These are phyloP conservation scores for Globisporangium uncinulatum DNA, from an alignment of 352 stramenopile genomes.

Conservation along the genomic window DNA sequence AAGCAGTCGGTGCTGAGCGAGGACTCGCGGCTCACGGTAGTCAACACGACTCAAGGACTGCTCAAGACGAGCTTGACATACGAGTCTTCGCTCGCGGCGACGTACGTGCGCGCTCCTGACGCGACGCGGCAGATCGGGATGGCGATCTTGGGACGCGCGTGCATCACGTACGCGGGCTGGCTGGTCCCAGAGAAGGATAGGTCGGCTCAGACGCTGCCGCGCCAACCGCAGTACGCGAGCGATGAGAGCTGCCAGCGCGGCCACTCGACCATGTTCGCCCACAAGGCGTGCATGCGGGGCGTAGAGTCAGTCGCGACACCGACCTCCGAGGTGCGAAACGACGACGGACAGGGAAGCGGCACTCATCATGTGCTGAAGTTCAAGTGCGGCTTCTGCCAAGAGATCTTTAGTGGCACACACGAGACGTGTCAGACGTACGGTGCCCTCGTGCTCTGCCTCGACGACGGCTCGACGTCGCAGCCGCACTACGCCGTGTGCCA, in stretches of 20 bases:
- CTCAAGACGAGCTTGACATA: conserved; percentile 25
- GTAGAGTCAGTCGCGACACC: conserved; percentile 32
- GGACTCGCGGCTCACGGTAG: conserved; percentile 29
- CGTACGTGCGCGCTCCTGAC: neutral
- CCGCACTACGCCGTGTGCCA: conserved; percentile 35
- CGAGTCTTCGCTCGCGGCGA: neutral
- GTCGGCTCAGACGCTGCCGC: neutral
- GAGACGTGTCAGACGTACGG: conserved; percentile 42
- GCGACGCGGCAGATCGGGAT: conserved; percentile 5
- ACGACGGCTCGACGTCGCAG: conserved; percentile 22
- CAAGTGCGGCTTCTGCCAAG: conserved; percentile 1
- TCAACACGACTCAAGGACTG: conserved; percentile 43
- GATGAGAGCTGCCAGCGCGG: conserved; percentile 41
- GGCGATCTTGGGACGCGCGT: conserved; percentile 19
- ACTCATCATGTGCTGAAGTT: neutral
- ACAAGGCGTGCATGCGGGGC: conserved; percentile 24
- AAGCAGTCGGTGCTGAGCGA: conserved; percentile 45
- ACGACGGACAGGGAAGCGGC: conserved; percentile 48
- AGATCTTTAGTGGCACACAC: conserved; percentile 34
- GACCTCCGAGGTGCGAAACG: neutral
- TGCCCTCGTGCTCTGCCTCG: conserved; percentile 31
- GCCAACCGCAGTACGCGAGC: conserved; percentile 6
- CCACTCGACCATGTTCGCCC: conserved; percentile 39
- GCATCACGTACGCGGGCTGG: conserved; percentile 34
- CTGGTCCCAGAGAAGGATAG: conserved; percentile 26